Evolutionary conservation across 371 early-diverging fungal species (phyloP), one percentile per base, ranked within the genome.

Genomic region (Mucor ambiguus): DNA sequence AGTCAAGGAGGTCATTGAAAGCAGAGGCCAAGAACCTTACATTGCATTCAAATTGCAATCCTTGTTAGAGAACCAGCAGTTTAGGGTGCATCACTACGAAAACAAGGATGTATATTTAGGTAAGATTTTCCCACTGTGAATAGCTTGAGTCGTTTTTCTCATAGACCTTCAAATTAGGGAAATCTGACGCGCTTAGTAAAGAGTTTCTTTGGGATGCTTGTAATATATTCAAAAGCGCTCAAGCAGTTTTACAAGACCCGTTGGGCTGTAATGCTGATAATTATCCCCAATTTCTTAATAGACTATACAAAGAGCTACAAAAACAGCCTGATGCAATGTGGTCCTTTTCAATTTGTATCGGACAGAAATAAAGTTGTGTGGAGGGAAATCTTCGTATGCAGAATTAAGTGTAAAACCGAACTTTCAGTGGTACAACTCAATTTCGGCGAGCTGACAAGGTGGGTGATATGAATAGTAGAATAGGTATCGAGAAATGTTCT

Each of bases 1-100:
- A 77, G 79, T 79, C 57, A 67, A 57, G 52, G 64, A 76, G 18
- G 62, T 73, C 5, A 72, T 79, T 29, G 60, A 54, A 5, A 57
- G 46, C n/a, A 58, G 72, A 46, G 85, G 83, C 24, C 80, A 85
- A 48, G 86, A 87, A n/a, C 75, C 85, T 12, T 80, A 73, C 60
- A 79, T 80, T 29, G 75, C 82, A 26, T 66, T 58, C 43, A 81
- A 85, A 49, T 48, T 87, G 28, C 72, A 67, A 10, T 35, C 49
- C 1, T 37, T 81, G 20, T 28, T 84, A 33, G 52, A 69, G 48
- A 62, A 76, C 20, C 72, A 72, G 10, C 73, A 79, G 1, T 70
- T 85, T 28, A 28, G 67, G 18, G 58, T 80, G 0, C 38, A 80
- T 3, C 58, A 77, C 20, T 46, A 35, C 24, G 72, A 68, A 43